Base-by-base conservation (phyloP, 2,329 filamentous ascomycete genomes). In the Colletotrichum graminicola region DNA sequence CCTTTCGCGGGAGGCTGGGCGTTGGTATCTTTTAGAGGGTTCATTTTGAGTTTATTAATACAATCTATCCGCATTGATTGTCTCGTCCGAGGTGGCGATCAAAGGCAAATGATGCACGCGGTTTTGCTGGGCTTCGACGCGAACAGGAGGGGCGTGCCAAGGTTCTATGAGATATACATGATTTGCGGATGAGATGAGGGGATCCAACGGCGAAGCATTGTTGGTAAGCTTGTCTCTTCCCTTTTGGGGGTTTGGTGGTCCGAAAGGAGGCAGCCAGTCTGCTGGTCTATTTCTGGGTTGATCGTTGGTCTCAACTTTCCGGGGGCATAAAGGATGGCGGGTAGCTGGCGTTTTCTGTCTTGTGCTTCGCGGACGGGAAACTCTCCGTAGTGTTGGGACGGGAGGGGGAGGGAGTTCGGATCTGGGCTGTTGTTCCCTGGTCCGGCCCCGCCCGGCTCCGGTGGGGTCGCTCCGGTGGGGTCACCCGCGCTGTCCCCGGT, bases 21-120 rank as follows among this genome's bases (percentile, higher is more conserved):
- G 60, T 41, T 11, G 60, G 45, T 11, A 41, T 16, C 51, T 51
- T 39, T 41, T 62, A 62, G 45, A 62, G 51, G 45, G 23, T 18
- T 26, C 5, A 23, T 52, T 51, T 51, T 34, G 12, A 29, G 26
- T 52, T 36, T 52, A 52, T 49, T 41, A 62, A 62, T 52, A 26
- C n/a, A 62, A n/a, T 18, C 14, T 14, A 39, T 62, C 32, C 39
- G 16, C 45, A 29, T 34, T 52, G 12, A n/a, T 18, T 11, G 8
- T 26, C 8, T 36, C 32, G 10, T 41, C 32, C 1, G 10, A 29
- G 5, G 23, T 26, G 0, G 7, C 8, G 7, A 14, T 51, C 14
- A 21, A n/a, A 32, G 8, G 34, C 12, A 12, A 11, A 5, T 45
- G 43, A 26, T 14, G 45, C 16, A 7, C 26, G 34, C 6, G 16